phyloP scores from a whole-genome alignment of 73 alveolate genomes.

The Tetrahymena borealis region DNA sequence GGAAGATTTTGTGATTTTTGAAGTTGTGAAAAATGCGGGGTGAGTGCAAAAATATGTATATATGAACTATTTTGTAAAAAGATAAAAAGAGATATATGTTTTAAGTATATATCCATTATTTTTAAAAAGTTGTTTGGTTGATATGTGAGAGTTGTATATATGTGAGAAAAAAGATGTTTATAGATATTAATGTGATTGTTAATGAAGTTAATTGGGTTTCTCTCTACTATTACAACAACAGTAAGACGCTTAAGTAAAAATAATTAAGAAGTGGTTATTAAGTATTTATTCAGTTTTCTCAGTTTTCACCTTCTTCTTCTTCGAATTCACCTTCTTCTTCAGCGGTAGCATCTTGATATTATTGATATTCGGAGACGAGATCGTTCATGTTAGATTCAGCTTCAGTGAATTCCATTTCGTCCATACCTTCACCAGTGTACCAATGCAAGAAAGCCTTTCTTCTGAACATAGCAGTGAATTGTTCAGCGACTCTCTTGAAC shows the following conservation, averaged over 20 bases:
- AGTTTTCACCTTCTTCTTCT: slow-evolving; percentile 37
- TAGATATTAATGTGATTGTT: neutral
- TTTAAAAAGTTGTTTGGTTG: neutral
- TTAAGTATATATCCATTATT: neutral
- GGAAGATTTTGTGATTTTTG: neutral
- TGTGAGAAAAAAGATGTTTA: slow-evolving; percentile 1
- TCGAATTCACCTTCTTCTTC: slow-evolving; percentile 79
- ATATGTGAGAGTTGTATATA: neutral
- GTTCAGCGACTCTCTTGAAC: slow-evolving; percentile 97
- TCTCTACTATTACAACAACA: slow-evolving; percentile 1
- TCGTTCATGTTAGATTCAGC: slow-evolving; percentile 96
- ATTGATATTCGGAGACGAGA: slow-evolving; percentile 92
- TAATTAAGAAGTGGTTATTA: neutral
- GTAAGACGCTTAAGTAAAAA: neutral
- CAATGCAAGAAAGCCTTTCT: slow-evolving; percentile 97
- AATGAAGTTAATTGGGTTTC: neutral
- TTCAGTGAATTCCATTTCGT: slow-evolving; percentile 92
- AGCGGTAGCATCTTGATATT: slow-evolving; percentile 93
- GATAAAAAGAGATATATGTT: neutral
- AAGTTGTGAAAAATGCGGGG: slow-evolving; percentile 1
- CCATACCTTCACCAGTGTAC: slow-evolving; percentile 96
- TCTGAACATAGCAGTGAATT: slow-evolving; percentile 97
- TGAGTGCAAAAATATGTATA: neutral
- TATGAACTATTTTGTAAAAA: neutral
- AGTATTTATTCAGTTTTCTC: neutral